Evolutionary conservation across 179 eudicot genomes (phyloP).

Genomic region (Patellifolia procumbens): DNA sequence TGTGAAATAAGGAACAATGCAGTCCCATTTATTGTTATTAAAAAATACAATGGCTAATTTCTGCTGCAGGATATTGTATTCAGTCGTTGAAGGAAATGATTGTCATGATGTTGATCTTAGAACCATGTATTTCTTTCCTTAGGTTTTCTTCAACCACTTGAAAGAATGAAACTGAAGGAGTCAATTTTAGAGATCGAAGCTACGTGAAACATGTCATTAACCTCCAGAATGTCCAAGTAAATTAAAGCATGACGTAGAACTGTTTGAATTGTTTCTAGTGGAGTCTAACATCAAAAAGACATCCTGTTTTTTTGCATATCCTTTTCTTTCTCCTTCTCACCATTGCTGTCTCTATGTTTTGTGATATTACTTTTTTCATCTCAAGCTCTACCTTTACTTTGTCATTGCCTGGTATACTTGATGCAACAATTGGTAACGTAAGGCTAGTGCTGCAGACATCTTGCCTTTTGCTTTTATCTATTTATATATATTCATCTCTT

Average conservation of each 20-base stretch:
- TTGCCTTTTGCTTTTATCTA: background rate
- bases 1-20: background rate
- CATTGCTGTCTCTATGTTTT: background rate
- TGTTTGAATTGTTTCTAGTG: background rate
- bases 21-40: background rate
- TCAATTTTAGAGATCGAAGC: background rate
- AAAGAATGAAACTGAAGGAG: background rate
- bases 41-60: background rate
- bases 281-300: background rate
- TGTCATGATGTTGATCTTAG: background rate
- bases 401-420: slow-evolving; percentile 10
- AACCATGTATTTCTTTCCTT: background rate
- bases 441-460: background rate
- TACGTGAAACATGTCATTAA: background rate
- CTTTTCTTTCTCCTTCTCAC: background rate
- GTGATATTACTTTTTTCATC: background rate
- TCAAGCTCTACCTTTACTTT: background rate
- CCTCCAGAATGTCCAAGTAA: background rate
- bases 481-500: background rate
- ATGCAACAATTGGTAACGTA: slow-evolving; percentile 3
- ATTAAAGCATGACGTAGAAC: background rate
- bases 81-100: background rate
- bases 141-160: background rate
- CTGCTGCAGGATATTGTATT: background rate
- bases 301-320: background rate